phyloP scores from a whole-genome alignment of 2,329 filamentous ascomycete genomes.

The Myriosclerotinia duriaeana region DNA sequence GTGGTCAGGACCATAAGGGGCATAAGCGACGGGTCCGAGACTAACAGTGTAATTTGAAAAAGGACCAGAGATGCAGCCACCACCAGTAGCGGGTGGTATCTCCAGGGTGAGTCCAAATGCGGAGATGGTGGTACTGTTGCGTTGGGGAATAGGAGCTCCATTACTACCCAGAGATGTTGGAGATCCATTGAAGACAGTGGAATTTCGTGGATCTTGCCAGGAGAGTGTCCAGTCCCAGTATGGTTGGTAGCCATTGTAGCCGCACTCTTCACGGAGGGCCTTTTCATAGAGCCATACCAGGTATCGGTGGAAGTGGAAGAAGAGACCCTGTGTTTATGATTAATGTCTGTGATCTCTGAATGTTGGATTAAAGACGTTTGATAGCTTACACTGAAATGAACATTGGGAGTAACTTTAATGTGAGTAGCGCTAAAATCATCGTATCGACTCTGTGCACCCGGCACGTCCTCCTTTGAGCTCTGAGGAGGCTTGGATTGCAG shows the following conservation, averaged over 20 bases:
- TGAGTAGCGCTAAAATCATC: conserved; percentile 45
- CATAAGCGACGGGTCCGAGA: conserved; percentile 12
- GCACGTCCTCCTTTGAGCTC: conserved; percentile 39
- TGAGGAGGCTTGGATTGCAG: conserved; percentile 40
- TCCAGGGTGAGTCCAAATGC: conserved; percentile 32
- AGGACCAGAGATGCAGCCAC: conserved; percentile 47
- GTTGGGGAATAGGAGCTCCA: conserved; percentile 42
- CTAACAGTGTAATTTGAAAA: conserved; percentile 17
- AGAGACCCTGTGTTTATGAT: conserved; percentile 25
- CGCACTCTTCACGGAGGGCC: conserved; percentile 46
- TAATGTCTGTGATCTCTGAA: neutral
- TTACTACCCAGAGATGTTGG: conserved; percentile 52
- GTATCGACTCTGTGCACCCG: conserved; percentile 35
- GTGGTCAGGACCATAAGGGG: neutral
- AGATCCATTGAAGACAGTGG: conserved; percentile 56
- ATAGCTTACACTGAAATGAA: conserved; percentile 35
- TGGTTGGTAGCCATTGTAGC: conserved; percentile 47
- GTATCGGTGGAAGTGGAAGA: conserved; percentile 42
- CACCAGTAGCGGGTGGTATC: conserved; percentile 52
- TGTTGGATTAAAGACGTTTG: neutral
- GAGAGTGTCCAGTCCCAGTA: conserved; percentile 21
- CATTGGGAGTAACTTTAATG: conserved; percentile 40
- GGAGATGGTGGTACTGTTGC: conserved; percentile 35
- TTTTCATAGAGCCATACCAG: conserved; percentile 47
- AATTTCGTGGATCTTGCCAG: conserved; percentile 45